Evolutionary conservation across 1,139 yeast species (phyloP).

Genomic region (Candida sanyaensis): DNA sequence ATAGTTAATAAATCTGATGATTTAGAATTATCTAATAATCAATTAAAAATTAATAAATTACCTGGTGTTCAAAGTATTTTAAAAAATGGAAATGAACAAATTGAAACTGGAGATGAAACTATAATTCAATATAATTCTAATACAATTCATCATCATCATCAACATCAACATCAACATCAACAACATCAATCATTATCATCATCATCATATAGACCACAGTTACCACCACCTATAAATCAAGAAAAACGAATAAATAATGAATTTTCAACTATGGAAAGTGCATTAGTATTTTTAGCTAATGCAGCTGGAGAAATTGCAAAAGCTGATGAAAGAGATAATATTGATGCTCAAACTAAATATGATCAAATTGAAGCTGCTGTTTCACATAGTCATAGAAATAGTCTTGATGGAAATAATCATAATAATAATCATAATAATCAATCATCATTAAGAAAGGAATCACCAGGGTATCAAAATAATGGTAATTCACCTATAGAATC

Average conservation of each 20-base stretch:
- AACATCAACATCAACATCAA: conserved; percentile 1
- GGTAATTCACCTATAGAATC: no score
- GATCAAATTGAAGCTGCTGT: conserved; percentile 40
- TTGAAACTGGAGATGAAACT: not conserved
- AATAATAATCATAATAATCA: no score
- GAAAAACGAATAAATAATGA: conserved; percentile 23
- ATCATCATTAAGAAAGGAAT: no score
- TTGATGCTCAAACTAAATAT: conserved; percentile 62
- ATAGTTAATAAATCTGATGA: not conserved
- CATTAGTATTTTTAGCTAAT: conserved; percentile 69
- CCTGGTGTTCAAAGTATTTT: conserved; percentile 12
- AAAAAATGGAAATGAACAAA: not conserved
- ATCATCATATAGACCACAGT: not conserved
- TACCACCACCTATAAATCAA: not conserved
- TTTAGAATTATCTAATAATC: not conserved
- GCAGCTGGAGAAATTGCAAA: conserved; percentile 75
- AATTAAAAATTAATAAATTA: conserved; percentile 1
- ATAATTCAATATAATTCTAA: not conserved
- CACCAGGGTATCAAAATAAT: no score
- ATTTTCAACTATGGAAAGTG: conserved; percentile 60
- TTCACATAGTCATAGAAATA: conserved; percentile 9
- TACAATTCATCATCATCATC: not conserved
- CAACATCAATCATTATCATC: no score
- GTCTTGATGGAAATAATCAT: conserved; percentile 4
- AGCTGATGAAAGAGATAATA: conserved; percentile 65